These are phyloP conservation scores for Stagonosporopsis rhizophila DNA, from an alignment of 2,329 filamentous ascomycete species.

Conservation along the genomic window DNA sequence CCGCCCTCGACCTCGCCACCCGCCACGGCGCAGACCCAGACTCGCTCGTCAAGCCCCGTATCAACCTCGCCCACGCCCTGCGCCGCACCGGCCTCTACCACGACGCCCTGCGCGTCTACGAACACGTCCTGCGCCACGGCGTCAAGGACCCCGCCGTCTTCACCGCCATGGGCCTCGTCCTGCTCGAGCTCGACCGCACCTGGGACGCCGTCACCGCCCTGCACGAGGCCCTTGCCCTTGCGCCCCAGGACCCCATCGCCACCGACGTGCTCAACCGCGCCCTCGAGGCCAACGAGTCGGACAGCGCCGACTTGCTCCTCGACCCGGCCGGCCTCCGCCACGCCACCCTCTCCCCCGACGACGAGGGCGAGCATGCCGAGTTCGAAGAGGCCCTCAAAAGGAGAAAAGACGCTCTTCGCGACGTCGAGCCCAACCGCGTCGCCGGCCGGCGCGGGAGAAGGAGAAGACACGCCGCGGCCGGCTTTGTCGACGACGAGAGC, in stretches of 20 bases:
- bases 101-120: conserved; percentile 80
- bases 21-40: conserved; percentile 82
- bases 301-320: conserved; percentile 16
- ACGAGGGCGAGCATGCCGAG: conserved; percentile 33
- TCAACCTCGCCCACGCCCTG: conserved; percentile 89
- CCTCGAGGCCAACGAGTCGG: conserved; percentile 53
- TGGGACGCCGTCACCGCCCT: conserved; percentile 82
- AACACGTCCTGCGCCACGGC: conserved; percentile 83
- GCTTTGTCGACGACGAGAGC: conserved; percentile 53
- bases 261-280: conserved; percentile 79
- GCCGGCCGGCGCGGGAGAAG: conserved; percentile 61
- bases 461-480: conserved; percentile 54
- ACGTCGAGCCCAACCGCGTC: conserved; percentile 57
- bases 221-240: conserved; percentile 82
- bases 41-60: conserved; percentile 82
- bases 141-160: conserved; percentile 82
- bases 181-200: conserved; percentile 76
- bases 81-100: conserved; percentile 73
- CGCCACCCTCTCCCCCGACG: conserved; percentile 2
- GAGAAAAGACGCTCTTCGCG: conserved; percentile 59
- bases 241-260: conserved; percentile 80
- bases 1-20: conserved; percentile 77
- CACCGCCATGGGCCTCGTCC: conserved; percentile 80
- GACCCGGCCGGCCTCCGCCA: conserved; percentile 4
- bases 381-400: conserved; percentile 63